Evolutionary conservation across 73 alveolate genomes (phyloP), one percentile per base, ranked within the genome.

Genomic region (Symbiodinium natans): DNA sequence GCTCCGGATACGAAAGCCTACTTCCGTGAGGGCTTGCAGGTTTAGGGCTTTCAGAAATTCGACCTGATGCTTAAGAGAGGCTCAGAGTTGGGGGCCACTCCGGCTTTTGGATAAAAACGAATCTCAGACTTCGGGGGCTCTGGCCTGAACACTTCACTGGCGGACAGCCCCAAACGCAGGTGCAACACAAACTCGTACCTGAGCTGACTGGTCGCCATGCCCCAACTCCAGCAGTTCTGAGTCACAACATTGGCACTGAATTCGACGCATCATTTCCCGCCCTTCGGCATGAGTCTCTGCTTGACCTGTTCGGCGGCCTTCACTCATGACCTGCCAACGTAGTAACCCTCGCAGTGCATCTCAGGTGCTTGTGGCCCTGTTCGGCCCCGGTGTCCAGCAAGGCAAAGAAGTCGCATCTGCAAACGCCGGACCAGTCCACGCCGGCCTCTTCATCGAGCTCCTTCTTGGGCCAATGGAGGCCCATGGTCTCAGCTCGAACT

Each of bases 121-220:
- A n/a, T n/a, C n/a, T n/a, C n/a, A n/a, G n/a, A n/a, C n/a, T n/a
- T n/a, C n/a, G n/a, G n/a, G n/a, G n/a, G n/a, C n/a, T n/a, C n/a
- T n/a, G n/a, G 84, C 94, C 94, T 59, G 86, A 59, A 63, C 29
- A 88, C 95, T 31, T 88, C 86, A 27, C 75, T 52, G n/a, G 95
- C 85, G 23, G 95, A 11, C 74, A 88, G 25, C n/a, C 86, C 43
- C 74, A 88, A 52, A 86, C 23, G 73, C 42, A 88, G 29, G 85
- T 48, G 40, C 48, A 88, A 68, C 23, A 88, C 71, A 29, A 88
- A 88, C 73, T 88, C 95, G 73, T 88, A 88, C 74, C 75, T 88
- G 85, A 34, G 95, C 33, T 54, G 83, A 21, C 17, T 27, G 36
- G 23, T 9, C 23, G n/a, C 71, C 23, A 52, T 21, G 13, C 80